Base-by-base conservation (phyloP, 441 rosid genomes). In the Sinapis alba region DNA sequence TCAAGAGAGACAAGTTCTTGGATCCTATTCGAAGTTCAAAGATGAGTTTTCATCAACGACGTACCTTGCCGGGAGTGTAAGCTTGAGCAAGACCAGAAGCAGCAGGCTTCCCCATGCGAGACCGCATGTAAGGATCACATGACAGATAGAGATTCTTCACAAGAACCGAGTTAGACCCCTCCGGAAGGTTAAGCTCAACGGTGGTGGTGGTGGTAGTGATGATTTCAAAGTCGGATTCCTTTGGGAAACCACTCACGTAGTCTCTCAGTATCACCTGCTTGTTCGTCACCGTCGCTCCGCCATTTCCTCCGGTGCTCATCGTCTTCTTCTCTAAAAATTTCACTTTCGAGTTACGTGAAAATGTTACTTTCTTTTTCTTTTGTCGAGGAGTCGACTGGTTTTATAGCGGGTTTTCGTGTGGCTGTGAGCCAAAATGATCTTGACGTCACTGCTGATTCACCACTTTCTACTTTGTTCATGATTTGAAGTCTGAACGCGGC, bases 141-240 rank as follows among this genome's bases (percentile, higher is more conserved):
- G 91, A 85, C 77, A 85, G 43, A 30, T 73, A 87, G 36, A 87
- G 86, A 73, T 87, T 85, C 79, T 84, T 83, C 13, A 85, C 76
- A 18, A 84, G 59, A 32, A 84, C 64, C 0, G 79, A 74, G 2
- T 76, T 78, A 3, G 78, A 79, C 0, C 81, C 83, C 19, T 51
- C 23, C 1, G 77, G 74, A 6, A 70, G 74, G 61, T 51, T 76
- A 62, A 83, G 64, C 3, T 65, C 72, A 13, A 75, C 19, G 18
- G 78, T 51, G 50, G 59, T 20, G 0, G 76, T 71, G 20, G 19
- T 26, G 76, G 83, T 19, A 0, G 76, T 74, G 11, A 19, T 24
- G 72, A 84, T 23, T 26, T 65, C 27, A 72, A 87, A 57, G 64
- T 84, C 83, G 2, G 83, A 16, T 51, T 74, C 82, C 71, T 75